A percentile compares a stretch with the other conserved stretches of the same genome.
Evolutionary conservation across 768 basidiomycete species (phyloP).

Genomic region (Macrolepiota dolichaula): DNA sequence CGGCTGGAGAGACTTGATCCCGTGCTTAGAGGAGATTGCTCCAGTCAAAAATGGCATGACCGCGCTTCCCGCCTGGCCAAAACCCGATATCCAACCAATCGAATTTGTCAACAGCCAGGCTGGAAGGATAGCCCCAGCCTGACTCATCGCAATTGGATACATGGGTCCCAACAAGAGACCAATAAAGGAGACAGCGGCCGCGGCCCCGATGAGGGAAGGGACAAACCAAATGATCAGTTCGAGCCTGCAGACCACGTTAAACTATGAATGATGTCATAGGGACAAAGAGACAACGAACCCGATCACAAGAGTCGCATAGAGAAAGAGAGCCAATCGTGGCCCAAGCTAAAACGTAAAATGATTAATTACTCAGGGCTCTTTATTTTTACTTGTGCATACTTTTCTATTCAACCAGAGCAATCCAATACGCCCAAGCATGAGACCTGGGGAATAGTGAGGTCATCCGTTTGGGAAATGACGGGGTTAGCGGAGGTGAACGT

Average conservation of each 20-base stretch:
- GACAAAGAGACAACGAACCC: conserved; percentile 29
- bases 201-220: conserved; percentile 61
- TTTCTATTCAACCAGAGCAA: conserved; percentile 55
- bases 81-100: conserved; percentile 66
- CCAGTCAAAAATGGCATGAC: no score
- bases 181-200: conserved; percentile 58
- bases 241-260: conserved; percentile 34
- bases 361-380: background rate
- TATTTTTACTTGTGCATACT: conserved; percentile 23
- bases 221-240: conserved; percentile 69
- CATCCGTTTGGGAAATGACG: background rate
- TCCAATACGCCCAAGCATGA: conserved; percentile 50
- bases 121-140: conserved; percentile 65
- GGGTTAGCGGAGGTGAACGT: conserved; percentile 6
- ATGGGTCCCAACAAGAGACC: conserved; percentile 72
- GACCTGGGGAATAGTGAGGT: conserved; percentile 30
- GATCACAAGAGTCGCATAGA: conserved; percentile 50
- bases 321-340: conserved; percentile 46
- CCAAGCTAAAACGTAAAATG: conserved; percentile 37
- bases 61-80: conserved; percentile 73
- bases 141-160: conserved; percentile 73
- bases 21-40: no score
- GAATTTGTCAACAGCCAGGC: conserved; percentile 63
- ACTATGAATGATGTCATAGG: background rate
- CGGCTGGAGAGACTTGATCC: no score